Evolutionary conservation across 345 rosid genomes (phyloP).

Genomic region (Xanthoceras sorbifolium): DNA sequence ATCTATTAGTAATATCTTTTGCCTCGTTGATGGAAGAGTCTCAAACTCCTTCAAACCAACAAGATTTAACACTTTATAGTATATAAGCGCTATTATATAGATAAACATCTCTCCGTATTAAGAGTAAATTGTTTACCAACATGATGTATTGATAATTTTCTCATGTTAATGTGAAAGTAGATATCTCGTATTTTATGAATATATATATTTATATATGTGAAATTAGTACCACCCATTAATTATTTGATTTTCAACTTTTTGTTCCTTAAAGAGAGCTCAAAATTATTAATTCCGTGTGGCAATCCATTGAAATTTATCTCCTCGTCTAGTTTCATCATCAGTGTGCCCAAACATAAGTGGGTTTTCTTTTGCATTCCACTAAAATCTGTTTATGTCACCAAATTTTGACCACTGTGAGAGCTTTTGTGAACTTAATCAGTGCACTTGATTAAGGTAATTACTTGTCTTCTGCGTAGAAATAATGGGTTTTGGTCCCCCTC

Average conservation of each 20-base stretch:
- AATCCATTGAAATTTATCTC: neutral
- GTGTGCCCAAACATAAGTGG: neutral
- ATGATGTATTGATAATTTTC: too few species aligned
- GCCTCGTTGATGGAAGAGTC: too few species aligned
- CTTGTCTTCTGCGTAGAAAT: neutral
- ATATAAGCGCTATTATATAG: too few species aligned
- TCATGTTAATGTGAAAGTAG: too few species aligned
- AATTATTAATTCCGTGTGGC: constrained; percentile 20
- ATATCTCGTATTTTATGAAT: too few species aligned
- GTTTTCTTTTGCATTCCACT: constrained; percentile 12
- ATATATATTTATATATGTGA: too few species aligned
- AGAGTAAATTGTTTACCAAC: too few species aligned
- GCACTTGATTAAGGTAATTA: neutral
- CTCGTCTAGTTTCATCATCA: neutral
- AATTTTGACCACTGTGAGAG: neutral
- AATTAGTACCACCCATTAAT: neutral
- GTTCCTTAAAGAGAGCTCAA: constrained; percentile 21
- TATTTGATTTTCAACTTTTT: neutral
- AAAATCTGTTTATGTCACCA: neutral
- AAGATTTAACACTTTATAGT: too few species aligned
- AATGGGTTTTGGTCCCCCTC: neutral
- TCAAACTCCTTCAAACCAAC: too few species aligned
- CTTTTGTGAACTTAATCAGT: constrained; percentile 1
- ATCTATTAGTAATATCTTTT: too few species aligned
- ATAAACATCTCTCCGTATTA: too few species aligned